These are phyloP conservation scores for Dioscorea cayenensis DNA, from an alignment of 116 monocot species.

Conservation along the genomic window DNA sequence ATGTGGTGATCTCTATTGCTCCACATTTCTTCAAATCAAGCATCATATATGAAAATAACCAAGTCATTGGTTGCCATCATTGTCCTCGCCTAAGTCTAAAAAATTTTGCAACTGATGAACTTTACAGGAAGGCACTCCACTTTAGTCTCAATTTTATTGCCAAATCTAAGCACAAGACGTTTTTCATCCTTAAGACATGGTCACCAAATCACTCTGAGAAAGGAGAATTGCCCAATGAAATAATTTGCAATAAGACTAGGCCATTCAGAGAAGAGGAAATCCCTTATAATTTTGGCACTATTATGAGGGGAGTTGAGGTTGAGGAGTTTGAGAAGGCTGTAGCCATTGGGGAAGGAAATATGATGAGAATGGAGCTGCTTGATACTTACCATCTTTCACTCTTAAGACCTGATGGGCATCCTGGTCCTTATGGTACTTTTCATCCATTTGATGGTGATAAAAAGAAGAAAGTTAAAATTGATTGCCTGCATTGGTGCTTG, in stretches of 20 bases:
- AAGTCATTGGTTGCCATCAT: slow-evolving; percentile 53
- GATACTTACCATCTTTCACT: too few relatives aligned
- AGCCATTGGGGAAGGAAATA: too few relatives aligned
- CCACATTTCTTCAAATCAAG: slow-evolving; percentile 64
- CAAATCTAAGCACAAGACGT: slow-evolving; percentile 34
- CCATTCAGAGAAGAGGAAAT: slow-evolving; percentile 54
- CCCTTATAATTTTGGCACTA: slow-evolving; percentile 62
- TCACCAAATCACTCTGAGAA: slow-evolving; percentile 66
- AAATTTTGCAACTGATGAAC: slow-evolving; percentile 41
- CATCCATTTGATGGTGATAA: slow-evolving; percentile 4
- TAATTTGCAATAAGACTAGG: slow-evolving; percentile 40
- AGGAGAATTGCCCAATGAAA: slow-evolving; percentile 60
- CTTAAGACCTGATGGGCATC: too few relatives aligned
- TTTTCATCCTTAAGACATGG: slow-evolving; percentile 54
- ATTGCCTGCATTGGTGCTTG: slow-evolving; percentile 56
- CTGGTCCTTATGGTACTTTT: slow-evolving; percentile 53
- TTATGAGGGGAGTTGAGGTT: too few relatives aligned
- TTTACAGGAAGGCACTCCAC: slow-evolving; percentile 47
- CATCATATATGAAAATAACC: slow-evolving; percentile 34
- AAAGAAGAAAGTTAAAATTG: slow-evolving; percentile 24
- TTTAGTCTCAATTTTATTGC: slow-evolving; percentile 30
- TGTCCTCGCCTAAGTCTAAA: slow-evolving; percentile 29
- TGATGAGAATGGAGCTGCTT: too few relatives aligned
- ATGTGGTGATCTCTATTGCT: slow-evolving; percentile 53
- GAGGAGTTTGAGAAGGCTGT: too few relatives aligned